These are phyloP conservation scores for Orobanche coerulescens DNA, from an alignment of 257 asterid genomes.

Conservation along the genomic window DNA sequence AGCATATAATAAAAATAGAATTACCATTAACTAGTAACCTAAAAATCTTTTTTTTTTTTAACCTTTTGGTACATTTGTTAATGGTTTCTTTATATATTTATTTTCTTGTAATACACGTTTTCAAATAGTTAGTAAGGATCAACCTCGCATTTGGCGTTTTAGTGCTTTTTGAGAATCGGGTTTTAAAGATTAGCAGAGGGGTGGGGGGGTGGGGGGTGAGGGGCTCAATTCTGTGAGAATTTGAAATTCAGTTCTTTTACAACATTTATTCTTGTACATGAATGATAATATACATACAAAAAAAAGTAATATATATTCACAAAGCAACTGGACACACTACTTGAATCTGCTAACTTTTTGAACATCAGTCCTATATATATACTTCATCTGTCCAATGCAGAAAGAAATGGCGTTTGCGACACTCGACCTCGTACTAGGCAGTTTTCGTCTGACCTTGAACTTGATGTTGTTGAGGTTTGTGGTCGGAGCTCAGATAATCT, in stretches of 20 bases:
- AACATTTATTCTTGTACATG: neutral
- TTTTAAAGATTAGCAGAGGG: no score
- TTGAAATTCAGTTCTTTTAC: neutral
- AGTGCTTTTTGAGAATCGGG: no score
- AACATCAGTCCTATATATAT: neutral
- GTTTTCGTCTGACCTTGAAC: constrained; percentile 36
- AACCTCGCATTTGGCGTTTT: no score
- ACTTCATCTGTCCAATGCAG: constrained; percentile 59
- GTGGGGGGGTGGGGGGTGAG: no score
- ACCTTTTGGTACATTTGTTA: no score
- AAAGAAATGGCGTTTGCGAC: constrained; percentile 38
- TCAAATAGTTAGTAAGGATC: no score
- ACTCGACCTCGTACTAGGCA: constrained; percentile 23
- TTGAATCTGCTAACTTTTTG: constrained; percentile 4
- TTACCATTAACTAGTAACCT: no score
- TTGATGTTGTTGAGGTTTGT: constrained; percentile 36
- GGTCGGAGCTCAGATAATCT: constrained; percentile 62
- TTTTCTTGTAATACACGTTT: no score
- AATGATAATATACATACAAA: neutral
- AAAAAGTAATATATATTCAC: constrained; percentile 2
- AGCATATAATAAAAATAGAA: no score
- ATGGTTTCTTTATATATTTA: no score
- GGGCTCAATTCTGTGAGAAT: neutral
- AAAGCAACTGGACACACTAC: neutral
- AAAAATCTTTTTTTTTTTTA: no score